Conservation (phyloP, 495 filamentous ascomycete genomes). For the Penicillium egyptiacum region DNA sequence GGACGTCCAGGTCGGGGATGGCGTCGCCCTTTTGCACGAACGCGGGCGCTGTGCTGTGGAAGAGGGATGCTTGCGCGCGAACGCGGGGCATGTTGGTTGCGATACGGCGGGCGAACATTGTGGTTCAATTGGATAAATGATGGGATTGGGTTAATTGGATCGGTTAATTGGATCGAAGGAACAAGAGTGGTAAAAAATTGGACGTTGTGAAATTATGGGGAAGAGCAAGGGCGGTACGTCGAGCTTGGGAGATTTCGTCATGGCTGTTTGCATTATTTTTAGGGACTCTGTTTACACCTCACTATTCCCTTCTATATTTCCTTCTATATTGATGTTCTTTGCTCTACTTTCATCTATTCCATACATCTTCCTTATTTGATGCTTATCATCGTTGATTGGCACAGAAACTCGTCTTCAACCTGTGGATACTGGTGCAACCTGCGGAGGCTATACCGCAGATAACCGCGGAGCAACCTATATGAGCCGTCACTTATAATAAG, state of each 20-base stretch:
- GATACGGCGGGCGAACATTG: slow-evolving; percentile 48
- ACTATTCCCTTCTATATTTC: not conserved
- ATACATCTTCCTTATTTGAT: too few species aligned
- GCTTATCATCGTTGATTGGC: not conserved
- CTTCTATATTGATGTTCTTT: not conserved
- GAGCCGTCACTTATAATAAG: slow-evolving; percentile 7
- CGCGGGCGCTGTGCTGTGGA: slow-evolving; percentile 56
- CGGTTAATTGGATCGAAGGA: not conserved
- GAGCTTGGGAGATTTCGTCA: slow-evolving; percentile 10
- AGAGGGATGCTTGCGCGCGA: slow-evolving; percentile 39
- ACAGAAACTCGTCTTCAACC: not conserved
- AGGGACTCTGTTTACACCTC: not conserved
- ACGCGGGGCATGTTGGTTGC: slow-evolving; percentile 38
- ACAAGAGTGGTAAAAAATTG: not conserved
- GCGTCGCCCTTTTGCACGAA: slow-evolving; percentile 60
- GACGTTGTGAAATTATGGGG: not conserved
- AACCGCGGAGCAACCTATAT: slow-evolving; percentile 7
- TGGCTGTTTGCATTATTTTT: slow-evolving; percentile 5
- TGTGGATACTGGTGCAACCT: slow-evolving; percentile 2
- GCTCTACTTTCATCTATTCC: not conserved
- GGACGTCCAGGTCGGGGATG: slow-evolving; percentile 60
- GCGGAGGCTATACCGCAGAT: slow-evolving; percentile 11
- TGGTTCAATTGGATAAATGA: slow-evolving; percentile 8
- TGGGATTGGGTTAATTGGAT: slow-evolving; percentile 1
- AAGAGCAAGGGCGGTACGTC: slow-evolving; percentile 3